Conservation (phyloP, 1,284 basidiomycete species). For the Afroboletus lepidellus region DNA sequence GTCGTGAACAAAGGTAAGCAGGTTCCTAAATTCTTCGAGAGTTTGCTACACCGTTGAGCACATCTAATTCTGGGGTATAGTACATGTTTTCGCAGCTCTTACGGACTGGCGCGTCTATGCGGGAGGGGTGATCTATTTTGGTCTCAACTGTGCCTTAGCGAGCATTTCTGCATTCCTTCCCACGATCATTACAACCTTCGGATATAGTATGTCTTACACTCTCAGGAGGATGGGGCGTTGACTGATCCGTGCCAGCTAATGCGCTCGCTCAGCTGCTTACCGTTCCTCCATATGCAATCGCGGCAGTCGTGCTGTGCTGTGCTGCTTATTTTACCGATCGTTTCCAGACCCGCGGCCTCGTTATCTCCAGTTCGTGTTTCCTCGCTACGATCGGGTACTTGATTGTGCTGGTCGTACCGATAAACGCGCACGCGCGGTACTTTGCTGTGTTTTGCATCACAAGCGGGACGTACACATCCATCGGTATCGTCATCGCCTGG, state of each 20-base stretch:
- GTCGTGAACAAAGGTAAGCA: conserved; percentile 63
- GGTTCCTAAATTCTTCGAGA: neutral
- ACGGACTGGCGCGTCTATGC: conserved; percentile 64
- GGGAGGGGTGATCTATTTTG: conserved; percentile 71
- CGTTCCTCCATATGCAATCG: conserved; percentile 80
- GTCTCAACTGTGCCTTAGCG: conserved; percentile 75
- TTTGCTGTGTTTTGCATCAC: conserved; percentile 75
- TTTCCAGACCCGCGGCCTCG: conserved; percentile 68
- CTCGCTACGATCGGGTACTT: conserved; percentile 48
- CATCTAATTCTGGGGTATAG: conserved; percentile 33
- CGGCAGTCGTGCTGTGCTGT: conserved; percentile 64
- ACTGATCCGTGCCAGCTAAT: conserved; percentile 36
- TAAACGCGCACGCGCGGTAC: conserved; percentile 58
- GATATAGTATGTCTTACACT: conserved; percentile 44
- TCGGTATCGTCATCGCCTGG: conserved; percentile 71
- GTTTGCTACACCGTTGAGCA: neutral
- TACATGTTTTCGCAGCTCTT: conserved; percentile 62
- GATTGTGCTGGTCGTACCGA: conserved; percentile 37
- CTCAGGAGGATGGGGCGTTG: neutral
- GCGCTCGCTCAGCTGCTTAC: conserved; percentile 67
- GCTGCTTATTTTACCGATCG: conserved; percentile 71
- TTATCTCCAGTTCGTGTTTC: conserved; percentile 49
- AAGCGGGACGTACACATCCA: conserved; percentile 68
- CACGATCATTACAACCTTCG: conserved; percentile 75
- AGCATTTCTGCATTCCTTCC: conserved; percentile 84